phyloP scores from a whole-genome alignment of 306 rosid genomes.

The Vicia sativa region DNA sequence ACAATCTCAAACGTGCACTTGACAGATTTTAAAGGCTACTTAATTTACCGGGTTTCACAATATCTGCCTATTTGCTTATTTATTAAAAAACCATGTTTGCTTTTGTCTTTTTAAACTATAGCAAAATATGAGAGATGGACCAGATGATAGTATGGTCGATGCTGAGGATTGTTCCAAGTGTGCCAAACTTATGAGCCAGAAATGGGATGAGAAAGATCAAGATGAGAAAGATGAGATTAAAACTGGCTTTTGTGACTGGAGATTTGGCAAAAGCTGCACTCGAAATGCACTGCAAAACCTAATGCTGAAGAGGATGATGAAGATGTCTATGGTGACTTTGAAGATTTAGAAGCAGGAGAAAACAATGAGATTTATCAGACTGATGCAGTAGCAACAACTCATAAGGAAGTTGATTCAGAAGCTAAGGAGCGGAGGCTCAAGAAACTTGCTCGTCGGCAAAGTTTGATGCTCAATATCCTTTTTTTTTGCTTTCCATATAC shows the following conservation, averaged over 20 bases:
- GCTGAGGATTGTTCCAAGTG: slow-evolving; percentile 83
- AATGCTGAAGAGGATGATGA: slow-evolving; percentile 54
- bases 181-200: slow-evolving; percentile 42
- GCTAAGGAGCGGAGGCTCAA: slow-evolving; percentile 69
- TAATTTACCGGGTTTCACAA: slow-evolving; percentile 4
- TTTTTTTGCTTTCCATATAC: slow-evolving; percentile 15
- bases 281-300: slow-evolving; percentile 48
- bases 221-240: no score
- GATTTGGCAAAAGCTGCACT: slow-evolving; percentile 86
- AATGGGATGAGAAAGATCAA: slow-evolving; percentile 57
- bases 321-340: slow-evolving; percentile 79
- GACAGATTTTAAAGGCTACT: not conserved
- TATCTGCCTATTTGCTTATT: slow-evolving; percentile 30
- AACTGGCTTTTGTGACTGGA: slow-evolving; percentile 91
- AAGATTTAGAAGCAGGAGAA: slow-evolving; percentile 89
- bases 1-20: slow-evolving; percentile 18
- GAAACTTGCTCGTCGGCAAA: slow-evolving; percentile 88
- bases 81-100: slow-evolving; percentile 26
- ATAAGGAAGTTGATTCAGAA: slow-evolving; percentile 53
- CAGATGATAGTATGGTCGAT: slow-evolving; percentile 52
- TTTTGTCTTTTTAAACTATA: slow-evolving; percentile 31
- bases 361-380: slow-evolving; percentile 43
- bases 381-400: slow-evolving; percentile 38
- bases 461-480: slow-evolving; percentile 94
- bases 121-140: slow-evolving; percentile 51